Percentiles rank a stretch among this genome's conserved stretches.
phyloP scores from a whole-genome alignment of 2,329 filamentous ascomycete species.

The Trichophyton verrucosum region DNA sequence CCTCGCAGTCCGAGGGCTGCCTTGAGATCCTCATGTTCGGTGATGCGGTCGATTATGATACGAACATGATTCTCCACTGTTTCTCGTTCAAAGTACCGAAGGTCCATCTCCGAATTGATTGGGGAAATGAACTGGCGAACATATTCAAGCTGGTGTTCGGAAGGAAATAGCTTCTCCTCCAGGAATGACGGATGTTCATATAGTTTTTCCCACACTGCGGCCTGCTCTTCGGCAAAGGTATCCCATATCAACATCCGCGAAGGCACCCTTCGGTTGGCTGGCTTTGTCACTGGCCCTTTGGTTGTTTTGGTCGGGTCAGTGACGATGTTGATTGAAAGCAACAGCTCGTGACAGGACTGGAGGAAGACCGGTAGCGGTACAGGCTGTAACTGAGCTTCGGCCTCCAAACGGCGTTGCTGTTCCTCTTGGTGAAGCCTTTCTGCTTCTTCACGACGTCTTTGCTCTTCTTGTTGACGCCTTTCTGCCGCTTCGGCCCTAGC shows the following conservation, averaged over 20 bases:
- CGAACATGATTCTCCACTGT: constrained; percentile 28
- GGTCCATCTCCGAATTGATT: constrained; percentile 26
- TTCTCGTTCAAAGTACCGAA: constrained; percentile 25
- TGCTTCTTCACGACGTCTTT: background rate
- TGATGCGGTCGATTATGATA: constrained; percentile 22
- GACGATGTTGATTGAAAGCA: constrained; percentile 8
- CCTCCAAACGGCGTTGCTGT: background rate
- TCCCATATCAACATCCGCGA: constrained; percentile 9
- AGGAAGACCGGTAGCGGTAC: background rate
- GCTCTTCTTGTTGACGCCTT: background rate
- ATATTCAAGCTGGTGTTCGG: constrained; percentile 11
- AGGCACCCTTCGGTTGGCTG: constrained; percentile 9
- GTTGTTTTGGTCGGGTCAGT: constrained; percentile 12
- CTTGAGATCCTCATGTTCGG: constrained; percentile 14
- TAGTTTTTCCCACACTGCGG: constrained; percentile 8
- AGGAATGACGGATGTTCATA: constrained; percentile 7
- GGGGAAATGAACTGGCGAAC: constrained; percentile 16
- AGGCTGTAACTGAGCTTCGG: background rate
- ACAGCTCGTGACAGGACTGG: constrained; percentile 10
- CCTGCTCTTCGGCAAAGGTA: constrained; percentile 5
- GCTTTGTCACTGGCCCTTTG: constrained; percentile 11
- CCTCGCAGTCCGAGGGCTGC: background rate
- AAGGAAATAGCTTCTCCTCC: constrained; percentile 8
- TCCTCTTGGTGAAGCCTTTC: background rate
- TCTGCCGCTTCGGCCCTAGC: background rate